Evolutionary conservation across 1,284 basidiomycete species (phyloP), one percentile per base, ranked within the genome.

Genomic region (Trichosporon asahii): DNA sequence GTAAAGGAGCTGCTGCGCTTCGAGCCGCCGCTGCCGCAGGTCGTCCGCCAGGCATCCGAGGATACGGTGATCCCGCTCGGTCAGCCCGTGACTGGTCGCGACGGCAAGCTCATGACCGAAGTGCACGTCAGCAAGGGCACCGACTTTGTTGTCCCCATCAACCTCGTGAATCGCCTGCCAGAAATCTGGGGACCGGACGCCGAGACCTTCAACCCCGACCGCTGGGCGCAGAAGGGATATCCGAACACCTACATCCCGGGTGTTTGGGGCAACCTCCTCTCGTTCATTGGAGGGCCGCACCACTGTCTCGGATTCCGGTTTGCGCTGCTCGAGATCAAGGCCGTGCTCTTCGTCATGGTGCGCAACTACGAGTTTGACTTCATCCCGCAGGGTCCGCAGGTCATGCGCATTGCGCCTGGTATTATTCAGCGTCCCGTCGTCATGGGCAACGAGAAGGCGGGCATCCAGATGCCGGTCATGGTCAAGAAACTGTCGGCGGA

Each of bases 251-350:
- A 82, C 46, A 86, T 90, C 25, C 88, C 87, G 25, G 90, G 90
- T 18, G 79, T 90, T 67, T 90, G 87, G 82, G 86, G 88, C 0
- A 88, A 88, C 73, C 86, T 86, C 40, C 77, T 91, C 69, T 90
- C 90, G 23, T 92, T 91, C 82, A 81, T 90, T 64, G 86, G 85
- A 67, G 89, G 89, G 25, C 87, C 88, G 73, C 83, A 90, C 68
- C 88, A 89, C 53, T 91, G 90, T 78, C 90, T 91, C 74, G 90
- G 90, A 7, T 91, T 88, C 78, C 86, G 87, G 74, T 91, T 92
- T 76, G 89, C 90, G 6, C 75, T 92, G 64, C 85, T 86, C 29
- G 90, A 92, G 77, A 88, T 87, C 81, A 89, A 89, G 76, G 87
- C 86, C 0, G 81, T 90, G 7, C 73, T 90, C 8, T 90, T 88